Percentiles rank a stretch among this genome's conserved stretches.
phyloP scores from a whole-genome alignment of 257 asterid species.

The Solanum bulbocastanum region DNA sequence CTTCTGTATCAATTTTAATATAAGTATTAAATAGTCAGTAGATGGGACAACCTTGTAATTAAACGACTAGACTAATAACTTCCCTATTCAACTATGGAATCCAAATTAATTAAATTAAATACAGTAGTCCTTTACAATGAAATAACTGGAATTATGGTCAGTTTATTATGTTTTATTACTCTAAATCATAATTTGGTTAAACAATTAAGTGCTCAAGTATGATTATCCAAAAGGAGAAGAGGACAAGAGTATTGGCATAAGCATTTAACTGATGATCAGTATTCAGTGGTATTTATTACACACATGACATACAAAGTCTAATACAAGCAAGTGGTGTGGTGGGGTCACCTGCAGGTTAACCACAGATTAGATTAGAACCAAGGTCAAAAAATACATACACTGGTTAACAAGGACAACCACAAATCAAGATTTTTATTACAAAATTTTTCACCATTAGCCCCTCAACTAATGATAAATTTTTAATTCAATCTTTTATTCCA shows the following conservation, averaged over 20 bases:
- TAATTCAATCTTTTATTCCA: neutral
- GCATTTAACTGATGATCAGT: neutral
- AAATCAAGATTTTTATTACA: slow-evolving; percentile 27
- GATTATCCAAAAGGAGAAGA: neutral
- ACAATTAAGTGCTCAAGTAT: neutral
- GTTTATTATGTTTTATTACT: neutral
- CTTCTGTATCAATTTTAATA: neutral
- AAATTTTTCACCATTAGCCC: neutral
- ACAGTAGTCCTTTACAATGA: neutral
- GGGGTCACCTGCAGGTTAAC: slow-evolving; percentile 22
- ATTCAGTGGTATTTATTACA: slow-evolving; percentile 6
- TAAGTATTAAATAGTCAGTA: neutral
- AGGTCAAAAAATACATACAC: slow-evolving; percentile 23
- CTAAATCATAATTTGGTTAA: neutral
- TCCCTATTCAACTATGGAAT: neutral
- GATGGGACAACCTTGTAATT: neutral
- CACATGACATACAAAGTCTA: neutral
- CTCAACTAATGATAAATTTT: neutral
- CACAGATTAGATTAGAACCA: slow-evolving; percentile 36
- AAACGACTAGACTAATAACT: neutral
- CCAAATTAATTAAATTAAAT: neutral
- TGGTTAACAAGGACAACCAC: slow-evolving; percentile 69
- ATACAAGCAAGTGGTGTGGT: neutral
- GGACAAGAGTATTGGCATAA: neutral
- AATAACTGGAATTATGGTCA: neutral